Base-by-base conservation (phyloP, 2,329 filamentous ascomycete genomes). In the Penicillium brasilianum region DNA sequence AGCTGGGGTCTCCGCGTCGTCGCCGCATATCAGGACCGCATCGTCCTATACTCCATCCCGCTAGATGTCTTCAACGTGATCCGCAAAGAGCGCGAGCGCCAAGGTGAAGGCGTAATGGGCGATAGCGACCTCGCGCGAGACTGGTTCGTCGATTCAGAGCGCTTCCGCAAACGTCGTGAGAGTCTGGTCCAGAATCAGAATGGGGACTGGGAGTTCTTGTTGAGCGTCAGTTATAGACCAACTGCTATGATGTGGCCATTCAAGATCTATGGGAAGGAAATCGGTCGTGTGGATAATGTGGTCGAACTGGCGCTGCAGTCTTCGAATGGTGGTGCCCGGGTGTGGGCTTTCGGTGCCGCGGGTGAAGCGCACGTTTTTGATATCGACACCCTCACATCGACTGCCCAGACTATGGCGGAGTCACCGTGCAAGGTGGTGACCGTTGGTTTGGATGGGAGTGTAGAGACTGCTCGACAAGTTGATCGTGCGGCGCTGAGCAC, bases 41-140 rank as follows among this genome's bases (percentile, higher is more conserved):
- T 90, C 28, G 81, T 87, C 55, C 76, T 90, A 1, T 90, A 88
- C 71, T 87, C 82, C 0, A 77, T 90, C 1, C 87, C 88, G 0
- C 73, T 81, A 0, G 87, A 89, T 71, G 72, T 84, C 2, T 84
- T 87, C 62, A 76, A 78, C 25, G 70, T 76, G 16, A 71, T 77
- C 25, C 68, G 71, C 30, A 74, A 69, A 41, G 75, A 77, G 50
- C 73, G 74, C 11, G 68, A 75, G 46, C 62, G 63, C 2, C 74
- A 77, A 61, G 65, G 64, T 0, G 69, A 74, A 11, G 67, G 68
- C 10, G 66, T 76, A 1, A 75, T 77, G 70, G 76, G 73, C 1
- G 70, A 75, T 41, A 73, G 72, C 37, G 71, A 76, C 53, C 67
- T 75, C 1, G 70, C 72, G 0, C 66, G 70, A 11, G 73, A 76